Base-by-base conservation (phyloP, 768 basidiomycete genomes). In the Neoboletus magnificus region DNA sequence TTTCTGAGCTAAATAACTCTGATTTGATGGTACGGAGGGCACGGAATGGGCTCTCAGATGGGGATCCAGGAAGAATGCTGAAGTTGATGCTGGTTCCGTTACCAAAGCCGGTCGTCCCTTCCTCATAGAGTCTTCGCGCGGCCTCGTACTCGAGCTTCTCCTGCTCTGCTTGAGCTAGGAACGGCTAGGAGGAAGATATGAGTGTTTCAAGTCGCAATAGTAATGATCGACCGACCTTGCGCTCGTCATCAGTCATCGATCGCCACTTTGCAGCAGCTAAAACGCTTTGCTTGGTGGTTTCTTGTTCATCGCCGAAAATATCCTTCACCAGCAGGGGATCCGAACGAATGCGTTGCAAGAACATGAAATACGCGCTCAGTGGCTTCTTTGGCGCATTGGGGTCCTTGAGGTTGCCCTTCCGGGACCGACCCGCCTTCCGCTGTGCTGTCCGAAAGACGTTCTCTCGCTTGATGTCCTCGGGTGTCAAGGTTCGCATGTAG, bases 331-430 rank as follows among this genome's bases (percentile, higher is more conserved):
- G 73, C 35, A 76, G 75, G 3, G 84, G 82, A 65, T 90, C 85
- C 50, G 89, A 86, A 57, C 94, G 80, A 62, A 97, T 97, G 43
- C 87, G 84, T 70, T 94, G 93, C 60, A 96, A 71, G 77, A 94
- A 97, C 86, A 95, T 90, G 61, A 97, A 96, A 66, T 96, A 97
- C 0, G 94, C 93, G 67, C 85, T 88, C 42, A 96, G 82, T 7
- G 94, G 94, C 68, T 96, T 96, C 84, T 93, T 95, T 4, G 94
- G 94, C 9, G 93, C 94, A 67, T 97, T 96, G 33, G 93, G 93
- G 69, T 97, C 93, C 76, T 95, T 96, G 74, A 97, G 89, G 70
- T 97, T 97, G 62, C 88, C 88, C 80, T 89, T 91, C 59, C 92
- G 81, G 37, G 90, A 93, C 72, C 93, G 93, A 59, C 94, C 94